Base-by-base conservation (phyloP, 768 basidiomycete genomes). In the Sistotremastrum suecicum region DNA sequence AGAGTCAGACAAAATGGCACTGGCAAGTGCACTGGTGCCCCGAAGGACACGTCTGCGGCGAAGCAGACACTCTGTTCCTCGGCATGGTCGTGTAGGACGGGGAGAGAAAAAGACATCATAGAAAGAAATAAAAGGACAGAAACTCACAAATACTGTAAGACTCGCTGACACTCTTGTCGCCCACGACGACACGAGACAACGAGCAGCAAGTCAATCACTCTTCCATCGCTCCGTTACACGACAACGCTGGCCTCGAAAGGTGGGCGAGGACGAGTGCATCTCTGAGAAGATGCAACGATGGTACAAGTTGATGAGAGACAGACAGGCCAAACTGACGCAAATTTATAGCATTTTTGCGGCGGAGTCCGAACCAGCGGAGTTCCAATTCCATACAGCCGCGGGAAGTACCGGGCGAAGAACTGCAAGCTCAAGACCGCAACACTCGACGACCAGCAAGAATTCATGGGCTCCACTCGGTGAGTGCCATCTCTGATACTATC, bases 21-120 rank as follows among this genome's bases (percentile, higher is more conserved):
- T 84, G 82, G 83, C 82, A 83, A 83, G 81, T 80, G 74, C 80
- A 73, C 78, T 80, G 58, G 72, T 72, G 64, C 63, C 65, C 69
- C 66, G 63, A 48, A 73, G 64, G 67, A 64, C 70, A 71, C 75
- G 62, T 65, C 73, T 78, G 68, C 68, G 78, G 78, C 76, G 76
- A 80, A 82, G 72, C 70, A 80, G 76, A 60, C 58, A 55, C 79
- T 81, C 80, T 83, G 62, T 74, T 68, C 60, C 81, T 83, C 82
- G 76, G 69, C 83, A 85, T 78, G 74, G 83, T 84, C 83, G 82
- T 80, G 58, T 84, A 84, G 65, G 82, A 80, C 81, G 82, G 82
- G 82, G 82, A 85, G 81, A 84, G 83, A 84, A 84, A 70, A 70
- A 70, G 74, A 80, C 81, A 83, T 83, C 79, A 60, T 46, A 43